Conservation (phyloP, 2,329 filamentous ascomycete species). For the Aspergillus cejpii region DNA sequence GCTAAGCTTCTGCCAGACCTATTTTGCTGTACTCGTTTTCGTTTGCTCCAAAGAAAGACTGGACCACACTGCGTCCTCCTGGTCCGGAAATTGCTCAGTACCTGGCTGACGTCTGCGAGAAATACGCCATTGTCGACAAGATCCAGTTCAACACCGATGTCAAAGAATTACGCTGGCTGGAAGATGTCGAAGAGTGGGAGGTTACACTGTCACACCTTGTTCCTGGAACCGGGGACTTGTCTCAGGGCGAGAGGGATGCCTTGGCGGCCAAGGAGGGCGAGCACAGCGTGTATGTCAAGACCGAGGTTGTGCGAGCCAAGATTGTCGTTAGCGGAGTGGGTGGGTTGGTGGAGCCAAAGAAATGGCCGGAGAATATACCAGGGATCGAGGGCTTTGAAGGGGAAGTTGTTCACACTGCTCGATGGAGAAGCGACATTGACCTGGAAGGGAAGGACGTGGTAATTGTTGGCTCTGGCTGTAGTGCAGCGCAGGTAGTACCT, state of each 20-base stretch:
- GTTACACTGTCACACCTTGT: conserved; percentile 47
- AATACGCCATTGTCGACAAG: conserved; percentile 50
- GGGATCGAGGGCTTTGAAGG: conserved; percentile 26
- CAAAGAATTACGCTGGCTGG: conserved; percentile 47
- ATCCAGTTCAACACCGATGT: conserved; percentile 55
- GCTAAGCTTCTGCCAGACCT: conserved; percentile 36
- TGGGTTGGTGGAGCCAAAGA: conserved; percentile 50
- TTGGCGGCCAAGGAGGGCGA: conserved; percentile 42
- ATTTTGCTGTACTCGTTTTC: conserved; percentile 53
- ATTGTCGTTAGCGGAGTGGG: conserved; percentile 52
- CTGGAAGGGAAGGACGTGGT: conserved; percentile 24
- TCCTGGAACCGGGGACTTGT: conserved; percentile 50
- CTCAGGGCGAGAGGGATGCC: conserved; percentile 42
- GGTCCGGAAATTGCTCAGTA: conserved; percentile 49
- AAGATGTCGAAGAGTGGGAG: conserved; percentile 51
- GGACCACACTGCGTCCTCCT: conserved; percentile 46
- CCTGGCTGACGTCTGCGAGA: conserved; percentile 48
- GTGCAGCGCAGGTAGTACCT: conserved; percentile 27
- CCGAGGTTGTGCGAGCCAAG: conserved; percentile 49
- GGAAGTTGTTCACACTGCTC: conserved; percentile 25
- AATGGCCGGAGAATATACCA: conserved; percentile 44
- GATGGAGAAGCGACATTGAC: conserved; percentile 22
- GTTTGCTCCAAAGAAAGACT: conserved; percentile 48
- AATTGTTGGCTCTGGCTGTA: conserved; percentile 31
- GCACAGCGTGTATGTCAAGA: conserved; percentile 45